Base-by-base conservation (phyloP, 192 early-diverging fungal species). In the Coemansia sp. region DNA sequence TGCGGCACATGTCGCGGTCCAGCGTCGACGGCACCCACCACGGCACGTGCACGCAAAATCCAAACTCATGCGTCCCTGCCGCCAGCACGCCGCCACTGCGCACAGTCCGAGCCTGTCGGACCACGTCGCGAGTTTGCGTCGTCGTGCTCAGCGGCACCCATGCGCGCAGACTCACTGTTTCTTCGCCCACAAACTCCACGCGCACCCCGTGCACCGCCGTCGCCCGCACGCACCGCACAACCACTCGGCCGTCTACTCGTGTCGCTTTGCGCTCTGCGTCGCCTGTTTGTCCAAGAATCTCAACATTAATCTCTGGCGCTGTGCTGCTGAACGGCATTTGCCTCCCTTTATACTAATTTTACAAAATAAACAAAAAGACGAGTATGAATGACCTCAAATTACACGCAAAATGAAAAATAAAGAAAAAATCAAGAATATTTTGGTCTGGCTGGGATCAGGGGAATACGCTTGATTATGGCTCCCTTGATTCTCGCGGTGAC, bases 1-100 rank as follows among this genome's bases (percentile, higher is more conserved):
- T 74, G 11, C 62, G 53, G n/a, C 72, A 70, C 58, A 65, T 27
- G 14, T 80, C 77, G 38, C 65, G 45, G n/a, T 65, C 68, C 65
- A 80, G 27, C 39, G 72, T 52, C 53, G 77, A 75, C 35, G 72
- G 78, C 43, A 72, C 65, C 78, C 72, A 75, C 37, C 55, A 19
- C 15, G 78, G 78, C 47, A 80, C 63, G 0, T 7, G 19, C 27
- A 80, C 54, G 6, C 22, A 7, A 29, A 80, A 80, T 4, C 38
- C 41, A 49, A 63, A 80, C 35, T 25, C 48, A 45, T 80, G 78
- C 19, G 12, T 25, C 17, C 78, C 78, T 41, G 50, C 65, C 11
- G n/a, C n/a, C 43, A 80, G 47, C n/a, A 60, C 27, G 9, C 72
- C 68, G 15, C 57, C 61, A 0, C 7, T 24, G 25, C 62, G 65